Base-by-base conservation (phyloP, 371 early-diverging fungal genomes). In the Apophysomyces trapeziformis region DNA sequence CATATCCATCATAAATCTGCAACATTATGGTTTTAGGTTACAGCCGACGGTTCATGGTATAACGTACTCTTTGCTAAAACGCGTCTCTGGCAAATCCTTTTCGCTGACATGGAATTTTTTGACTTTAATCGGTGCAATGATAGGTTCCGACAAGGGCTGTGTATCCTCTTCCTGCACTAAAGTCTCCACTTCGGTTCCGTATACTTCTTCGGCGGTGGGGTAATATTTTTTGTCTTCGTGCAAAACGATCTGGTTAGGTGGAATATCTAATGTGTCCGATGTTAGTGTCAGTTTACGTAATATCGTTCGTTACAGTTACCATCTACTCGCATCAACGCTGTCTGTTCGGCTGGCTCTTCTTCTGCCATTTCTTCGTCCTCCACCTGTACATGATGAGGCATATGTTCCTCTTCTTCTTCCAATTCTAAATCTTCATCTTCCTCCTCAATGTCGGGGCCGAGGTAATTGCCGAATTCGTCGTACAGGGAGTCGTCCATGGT, bases 151-250 rank as follows among this genome's bases (percentile, higher is more conserved):
- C 57, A 99, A 82, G n/a, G 96, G 94, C 74, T 98, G 97, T 4
- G 98, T 93, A 76, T 99, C 99, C 75, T 98, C 98, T 67, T 98
- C 98, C 72, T 99, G 95, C 4, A 98, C 98, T 57, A 99, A 72
- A 0, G 93, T 88, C 75, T 99, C 99, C 13, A 98, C 99, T 16
- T 89, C 99, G 32, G 89, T 86, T 7, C 99, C 99, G 75, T 94
- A 99, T n/a, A 99, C 94, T 72, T 97, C 98, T 77, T 93, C 94
- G 4, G 98, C 98, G 21, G 93, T 89, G 7, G 98, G 97, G 67
- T 99, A 99, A 77, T 97, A 98, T 71, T 94, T 93, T 75, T 98
- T 98, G 72, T 99, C 98, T 75, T 99, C 98, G 69, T 98, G 98
- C 56, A 97, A 84, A 0, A 99, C 93, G 50, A 99, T 87, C 73